Base-by-base conservation (phyloP, 1,284 basidiomycete species). In the Ustilago esculenta region DNA sequence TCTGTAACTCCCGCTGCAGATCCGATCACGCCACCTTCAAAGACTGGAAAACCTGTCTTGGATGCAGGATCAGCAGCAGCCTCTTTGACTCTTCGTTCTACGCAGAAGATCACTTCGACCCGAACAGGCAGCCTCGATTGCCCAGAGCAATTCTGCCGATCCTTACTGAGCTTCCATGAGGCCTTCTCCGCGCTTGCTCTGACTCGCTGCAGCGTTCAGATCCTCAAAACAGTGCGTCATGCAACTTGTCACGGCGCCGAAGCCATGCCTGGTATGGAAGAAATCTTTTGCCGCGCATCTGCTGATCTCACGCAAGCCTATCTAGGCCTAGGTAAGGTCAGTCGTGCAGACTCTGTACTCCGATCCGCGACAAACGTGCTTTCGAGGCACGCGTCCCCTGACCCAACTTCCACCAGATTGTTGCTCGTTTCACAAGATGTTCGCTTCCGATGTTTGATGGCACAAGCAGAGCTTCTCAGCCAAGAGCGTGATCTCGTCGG, bases 181-280 rank as follows among this genome's bases (percentile, higher is more conserved):
- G 54, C 66, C 11, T 59, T 73, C 34, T 53, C 57, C 3, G 52
- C 72, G 5, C 58, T 58, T 15, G 65, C 72, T 10, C 39, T 73
- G 21, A 58, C 64, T 24, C 63, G 45, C 11, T 56, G 58, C 30
- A 60, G 59, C 35, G 55, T 75, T 12, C 55, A 73, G 17, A 49
- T 76, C 12, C 50, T 73, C 41, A 72, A 67, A 43, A 45, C 51
- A 3, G 43, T 73, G n/a, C 55, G 65, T 11, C 54, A 59, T 14
- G 44, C 65, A 17, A 51, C 41, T 21, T 61, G 54, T 21, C 37
- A 32, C 3, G 40, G 24, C 24, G 40, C 15, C n/a, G 54, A 61
- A 17, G 39, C 42, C 5, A 18, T 23, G 25, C 18, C 54, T 20
- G 53, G 57, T 11, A 14, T 33, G 20, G 58, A 53, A 25, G 68